Conservation (phyloP, 768 basidiomycete species). For the Boletus sp. region DNA sequence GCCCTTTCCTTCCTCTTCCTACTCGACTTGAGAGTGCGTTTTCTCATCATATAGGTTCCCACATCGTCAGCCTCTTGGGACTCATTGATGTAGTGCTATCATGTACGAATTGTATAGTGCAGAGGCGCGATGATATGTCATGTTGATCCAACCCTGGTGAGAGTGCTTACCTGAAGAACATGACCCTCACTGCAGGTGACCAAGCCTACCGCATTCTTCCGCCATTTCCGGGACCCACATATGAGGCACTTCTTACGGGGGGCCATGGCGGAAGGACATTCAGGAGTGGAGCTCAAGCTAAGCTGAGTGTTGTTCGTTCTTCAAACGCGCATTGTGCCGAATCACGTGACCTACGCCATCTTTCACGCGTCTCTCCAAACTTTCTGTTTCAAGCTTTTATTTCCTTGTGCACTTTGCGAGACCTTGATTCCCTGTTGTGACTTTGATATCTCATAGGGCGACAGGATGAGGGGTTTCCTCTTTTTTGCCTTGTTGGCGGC, state of each 20-base stretch:
- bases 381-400: neutral
- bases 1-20: conserved; percentile 48
- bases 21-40: conserved; percentile 59
- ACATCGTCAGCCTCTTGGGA: conserved; percentile 63
- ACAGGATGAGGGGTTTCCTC: conserved; percentile 49
- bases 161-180: conserved; percentile 66
- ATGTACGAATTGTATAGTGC: neutral
- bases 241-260: conserved; percentile 64
- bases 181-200: conserved; percentile 91
- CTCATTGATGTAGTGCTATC: conserved; percentile 81
- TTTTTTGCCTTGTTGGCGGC: conserved; percentile 48
- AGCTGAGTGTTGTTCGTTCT: neutral
- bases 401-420: neutral
- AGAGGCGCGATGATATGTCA: neutral
- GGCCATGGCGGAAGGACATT: conserved; percentile 39
- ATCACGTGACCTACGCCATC: conserved; percentile 13
- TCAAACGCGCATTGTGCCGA: neutral
- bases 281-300: neutral
- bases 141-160: neutral
- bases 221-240: conserved; percentile 85
- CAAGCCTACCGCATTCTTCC: conserved; percentile 79
- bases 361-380: no score
- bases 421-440: neutral
- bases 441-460: neutral
- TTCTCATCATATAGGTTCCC: conserved; percentile 60